phyloP scores from a whole-genome alignment of 257 asterid genomes.

The Eustoma russellianum region DNA sequence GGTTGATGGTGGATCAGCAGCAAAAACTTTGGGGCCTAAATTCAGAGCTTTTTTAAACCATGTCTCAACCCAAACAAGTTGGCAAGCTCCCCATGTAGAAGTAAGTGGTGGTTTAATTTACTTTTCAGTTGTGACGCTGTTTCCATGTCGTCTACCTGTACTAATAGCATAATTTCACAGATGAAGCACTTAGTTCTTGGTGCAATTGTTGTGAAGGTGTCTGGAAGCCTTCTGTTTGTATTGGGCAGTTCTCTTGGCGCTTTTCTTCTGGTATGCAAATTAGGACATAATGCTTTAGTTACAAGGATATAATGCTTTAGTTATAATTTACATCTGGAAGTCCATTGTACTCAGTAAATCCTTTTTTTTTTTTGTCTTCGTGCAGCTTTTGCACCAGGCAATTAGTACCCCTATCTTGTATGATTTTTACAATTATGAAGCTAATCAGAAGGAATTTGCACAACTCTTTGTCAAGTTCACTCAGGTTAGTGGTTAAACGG shows the following conservation, averaged over 20 bases:
- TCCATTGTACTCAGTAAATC: not conserved
- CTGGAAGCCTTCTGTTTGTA: slow-evolving; percentile 80
- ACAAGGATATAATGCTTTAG: not conserved
- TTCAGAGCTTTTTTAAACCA: slow-evolving; percentile 56
- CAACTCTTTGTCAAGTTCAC: slow-evolving; percentile 66
- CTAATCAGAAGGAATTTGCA: slow-evolving; percentile 58
- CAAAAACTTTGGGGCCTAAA: slow-evolving; percentile 54
- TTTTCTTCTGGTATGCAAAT: slow-evolving; percentile 47
- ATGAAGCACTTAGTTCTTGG: slow-evolving; percentile 66
- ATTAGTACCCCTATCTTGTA: slow-evolving; percentile 59
- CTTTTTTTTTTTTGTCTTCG: not conserved
- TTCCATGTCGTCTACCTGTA: not conserved
- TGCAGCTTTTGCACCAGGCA: slow-evolving; percentile 76
- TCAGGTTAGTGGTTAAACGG: slow-evolving; percentile 38
- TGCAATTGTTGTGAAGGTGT: slow-evolving; percentile 53
- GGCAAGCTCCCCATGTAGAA: slow-evolving; percentile 54
- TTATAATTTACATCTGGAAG: not conserved
- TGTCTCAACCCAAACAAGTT: slow-evolving; percentile 51
- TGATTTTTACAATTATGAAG: slow-evolving; percentile 94
- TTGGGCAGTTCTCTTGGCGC: slow-evolving; percentile 89
- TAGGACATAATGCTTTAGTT: slow-evolving; percentile 1
- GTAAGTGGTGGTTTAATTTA: slow-evolving; percentile 31
- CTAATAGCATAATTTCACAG: slow-evolving; percentile 27
- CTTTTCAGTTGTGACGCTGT: slow-evolving; percentile 4
- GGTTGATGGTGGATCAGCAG: slow-evolving; percentile 86